Evolutionary conservation across 345 rosid genomes (phyloP).

Genomic region (Camelina laxa): DNA sequence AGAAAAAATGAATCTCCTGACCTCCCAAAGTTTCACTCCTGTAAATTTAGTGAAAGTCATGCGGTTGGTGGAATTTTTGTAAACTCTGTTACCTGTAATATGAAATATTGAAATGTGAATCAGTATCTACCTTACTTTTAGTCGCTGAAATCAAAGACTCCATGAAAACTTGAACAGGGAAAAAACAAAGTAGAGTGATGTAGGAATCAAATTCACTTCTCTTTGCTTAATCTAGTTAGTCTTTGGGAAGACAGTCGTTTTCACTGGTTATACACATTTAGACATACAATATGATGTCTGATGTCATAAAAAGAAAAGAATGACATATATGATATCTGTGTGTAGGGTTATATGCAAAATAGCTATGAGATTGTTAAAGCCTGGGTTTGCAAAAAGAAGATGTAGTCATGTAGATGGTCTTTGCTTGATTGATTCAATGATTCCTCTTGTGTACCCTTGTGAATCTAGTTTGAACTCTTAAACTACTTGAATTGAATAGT

Average conservation of each 20-base stretch:
- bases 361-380: not conserved
- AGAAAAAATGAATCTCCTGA: not conserved
- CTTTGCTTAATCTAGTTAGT: not conserved
- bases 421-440: slow-evolving; percentile 12
- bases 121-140: not conserved
- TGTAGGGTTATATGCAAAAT: not conserved
- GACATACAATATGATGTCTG: no score
- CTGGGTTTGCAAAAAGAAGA: not conserved
- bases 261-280: no score
- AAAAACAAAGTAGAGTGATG: not conserved
- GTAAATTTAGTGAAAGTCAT: not conserved
- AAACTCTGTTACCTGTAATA: not conserved
- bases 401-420: not conserved
- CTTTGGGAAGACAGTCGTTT: not conserved
- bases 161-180: not conserved
- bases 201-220: not conserved
- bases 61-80: slow-evolving; percentile 5
- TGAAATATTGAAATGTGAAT: not conserved
- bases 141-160: not conserved
- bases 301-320: no score
- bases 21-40: not conserved
- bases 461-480: slow-evolving; percentile 9
- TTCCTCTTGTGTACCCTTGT: not conserved
- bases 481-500: not conserved
- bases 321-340: no score